A percentile compares a stretch with the other conserved stretches of the same genome.
These are phyloP conservation scores for Cytospora leucostoma DNA, from an alignment of 2,329 filamentous ascomycete genomes.

Conservation along the genomic window DNA sequence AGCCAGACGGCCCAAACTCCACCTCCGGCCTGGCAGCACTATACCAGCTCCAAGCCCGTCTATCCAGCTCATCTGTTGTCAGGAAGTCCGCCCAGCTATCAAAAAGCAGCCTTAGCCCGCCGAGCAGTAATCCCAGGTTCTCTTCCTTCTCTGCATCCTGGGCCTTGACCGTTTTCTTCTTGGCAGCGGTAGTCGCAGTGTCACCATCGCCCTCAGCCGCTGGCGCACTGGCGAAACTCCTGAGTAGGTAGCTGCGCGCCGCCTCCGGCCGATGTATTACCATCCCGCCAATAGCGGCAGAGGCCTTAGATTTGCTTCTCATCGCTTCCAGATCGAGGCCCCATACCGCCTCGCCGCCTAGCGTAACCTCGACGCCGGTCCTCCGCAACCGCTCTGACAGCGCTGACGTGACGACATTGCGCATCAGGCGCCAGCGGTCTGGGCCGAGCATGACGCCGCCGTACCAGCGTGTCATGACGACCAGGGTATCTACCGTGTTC, in stretches of 20 bases:
- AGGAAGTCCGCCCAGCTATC: constrained; percentile 72
- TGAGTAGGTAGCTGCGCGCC: constrained; percentile 60
- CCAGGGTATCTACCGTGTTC: constrained; percentile 52
- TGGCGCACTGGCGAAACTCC: constrained; percentile 57
- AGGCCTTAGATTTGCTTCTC: constrained; percentile 41
- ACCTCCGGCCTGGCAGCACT: constrained; percentile 74
- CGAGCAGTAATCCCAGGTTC: constrained; percentile 70
- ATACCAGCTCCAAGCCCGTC: constrained; percentile 82
- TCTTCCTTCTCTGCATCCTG: constrained; percentile 64
- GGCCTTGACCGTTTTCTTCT: constrained; percentile 55
- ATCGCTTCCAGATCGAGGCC: constrained; percentile 58
- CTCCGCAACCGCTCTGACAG: constrained; percentile 53
- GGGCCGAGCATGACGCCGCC: constrained; percentile 63
- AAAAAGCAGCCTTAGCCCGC: constrained; percentile 70
- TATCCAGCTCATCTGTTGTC: constrained; percentile 67
- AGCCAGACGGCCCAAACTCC: constrained; percentile 71
- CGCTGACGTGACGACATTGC: constrained; percentile 56
- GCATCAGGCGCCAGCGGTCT: constrained; percentile 65
- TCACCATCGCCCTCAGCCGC: constrained; percentile 23
- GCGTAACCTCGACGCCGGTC: constrained; percentile 42
- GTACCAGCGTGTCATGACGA: constrained; percentile 64
- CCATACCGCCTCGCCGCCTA: constrained; percentile 60
- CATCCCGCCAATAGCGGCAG: constrained; percentile 52
- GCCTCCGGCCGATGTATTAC: constrained; percentile 74
- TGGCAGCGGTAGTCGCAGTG: constrained; percentile 37